phyloP scores from a whole-genome alignment of 2,329 filamentous ascomycete species.

The Pestalotiopsis sp. region DNA sequence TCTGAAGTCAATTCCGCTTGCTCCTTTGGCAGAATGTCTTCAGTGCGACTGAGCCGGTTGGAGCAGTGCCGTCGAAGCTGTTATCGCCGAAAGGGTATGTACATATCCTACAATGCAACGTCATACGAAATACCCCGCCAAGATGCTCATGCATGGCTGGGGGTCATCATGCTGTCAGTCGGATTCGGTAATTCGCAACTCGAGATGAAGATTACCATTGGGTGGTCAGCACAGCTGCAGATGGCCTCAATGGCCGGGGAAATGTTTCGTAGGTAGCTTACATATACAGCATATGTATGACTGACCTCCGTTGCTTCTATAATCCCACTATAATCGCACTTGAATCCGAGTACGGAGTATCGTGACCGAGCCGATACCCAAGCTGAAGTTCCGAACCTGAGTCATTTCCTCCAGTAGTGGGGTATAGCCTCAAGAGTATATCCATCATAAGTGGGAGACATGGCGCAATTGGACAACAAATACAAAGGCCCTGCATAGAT shows the following conservation, averaged over 20 bases:
- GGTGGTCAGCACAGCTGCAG: not conserved
- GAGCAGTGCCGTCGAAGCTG: not conserved
- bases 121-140: not conserved
- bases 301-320: not conserved
- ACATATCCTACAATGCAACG: not conserved
- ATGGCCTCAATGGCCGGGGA: not conserved
- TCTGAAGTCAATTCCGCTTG: not conserved
- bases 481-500: not conserved
- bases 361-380: not conserved
- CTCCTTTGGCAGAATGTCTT: not conserved
- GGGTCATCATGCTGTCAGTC: not conserved
- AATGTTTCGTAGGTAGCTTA: not conserved
- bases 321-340: not conserved
- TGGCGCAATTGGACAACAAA: not conserved
- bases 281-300: not conserved
- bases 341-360: not conserved
- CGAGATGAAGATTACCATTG: not conserved
- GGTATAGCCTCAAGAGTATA: slow-evolving; percentile 1
- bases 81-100: not conserved
- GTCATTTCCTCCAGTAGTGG: not conserved
- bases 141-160: not conserved
- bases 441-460: not conserved
- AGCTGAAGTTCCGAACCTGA: not conserved
- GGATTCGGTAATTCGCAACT: too few relatives aligned
- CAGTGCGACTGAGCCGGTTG: not conserved